Conservation (phyloP, 257 asterid genomes). For the Salvia rosmarinus region DNA sequence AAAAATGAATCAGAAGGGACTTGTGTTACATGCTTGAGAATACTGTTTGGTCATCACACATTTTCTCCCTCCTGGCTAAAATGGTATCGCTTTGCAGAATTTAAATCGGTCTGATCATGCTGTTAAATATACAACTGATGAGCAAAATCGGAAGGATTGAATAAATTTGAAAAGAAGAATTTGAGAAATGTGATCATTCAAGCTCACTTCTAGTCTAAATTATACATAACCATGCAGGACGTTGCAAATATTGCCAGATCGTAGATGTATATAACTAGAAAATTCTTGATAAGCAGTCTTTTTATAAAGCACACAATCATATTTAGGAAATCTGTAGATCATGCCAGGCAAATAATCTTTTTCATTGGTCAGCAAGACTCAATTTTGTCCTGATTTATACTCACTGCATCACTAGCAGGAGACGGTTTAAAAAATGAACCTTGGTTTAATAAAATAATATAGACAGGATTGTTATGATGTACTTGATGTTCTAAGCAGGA, state of each 20-base stretch:
- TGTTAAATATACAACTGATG: too few relatives aligned
- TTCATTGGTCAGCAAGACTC: background rate
- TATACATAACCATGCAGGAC: too few relatives aligned
- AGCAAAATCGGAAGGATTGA: too few relatives aligned
- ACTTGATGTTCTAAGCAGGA: background rate
- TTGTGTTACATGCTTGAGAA: slow-evolving; percentile 45
- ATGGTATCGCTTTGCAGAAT: slow-evolving; percentile 19
- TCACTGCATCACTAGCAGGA: background rate
- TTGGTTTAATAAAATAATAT: background rate
- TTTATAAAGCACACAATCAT: too few relatives aligned
- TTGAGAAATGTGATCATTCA: too few relatives aligned
- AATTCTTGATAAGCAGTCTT: background rate
- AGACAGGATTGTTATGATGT: background rate
- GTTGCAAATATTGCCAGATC: background rate
- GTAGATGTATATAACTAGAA: too few relatives aligned
- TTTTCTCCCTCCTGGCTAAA: background rate
- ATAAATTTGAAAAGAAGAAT: too few relatives aligned
- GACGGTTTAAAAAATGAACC: too few relatives aligned
- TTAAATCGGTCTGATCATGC: background rate
- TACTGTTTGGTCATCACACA: background rate
- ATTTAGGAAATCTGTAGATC: background rate
- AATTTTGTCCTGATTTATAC: background rate
- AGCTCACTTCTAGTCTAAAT: too few relatives aligned
- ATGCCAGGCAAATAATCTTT: background rate
- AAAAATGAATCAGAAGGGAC: slow-evolving; percentile 51